Base-by-base conservation (phyloP, 495 filamentous ascomycete genomes). In the Bacidia rubella region DNA sequence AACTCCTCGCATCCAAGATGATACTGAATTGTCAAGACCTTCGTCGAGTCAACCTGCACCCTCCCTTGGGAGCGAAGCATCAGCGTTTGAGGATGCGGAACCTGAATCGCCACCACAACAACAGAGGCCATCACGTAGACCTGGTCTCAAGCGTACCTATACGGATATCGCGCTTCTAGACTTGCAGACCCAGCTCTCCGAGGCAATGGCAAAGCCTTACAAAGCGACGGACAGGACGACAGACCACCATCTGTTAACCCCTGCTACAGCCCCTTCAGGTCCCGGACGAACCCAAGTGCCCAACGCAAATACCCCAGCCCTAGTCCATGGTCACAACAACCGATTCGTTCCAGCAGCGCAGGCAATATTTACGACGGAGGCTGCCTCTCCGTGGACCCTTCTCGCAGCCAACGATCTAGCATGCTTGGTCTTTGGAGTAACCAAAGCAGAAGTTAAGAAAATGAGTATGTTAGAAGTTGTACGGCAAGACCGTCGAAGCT, bases 381-480 rank as follows among this genome's bases (percentile, higher is more conserved):
- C 86, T 42, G 74, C 82, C 42, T 74, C 84, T 10, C 93, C 92
- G 3, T 98, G 88, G 86, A 97, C 90, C 2, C 95, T 98, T 51
- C 72, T 95, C 44, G 84, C 90, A 7, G 93, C 92, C n/a, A 98
- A 98, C 62, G 92, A 98, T 65, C 73, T 98, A 29, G 90, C 93
- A 15, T 98, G 92, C 67, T 74, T 98, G 23, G 78, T 98, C 44
- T 97, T 98, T 67, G 92, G 92, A 35, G 87, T 98, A 24, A 93
- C 90, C 3, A 86, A 88, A 62, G 85, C 86, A 9, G 92, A 98
- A 67, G 83, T 98, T 29, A 80, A 87, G 25, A 95, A 88, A 62
- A 80, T 97, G 71, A 89, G 93, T 52, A 97, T 98, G 52, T 64
- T 98, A 51, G 92, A 97, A 63, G 87, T 98, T 39, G 86, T 98